These are phyloP conservation scores for Chytridium lagenaria DNA, from an alignment of 371 early-diverging fungal genomes.

Conservation along the genomic window DNA sequence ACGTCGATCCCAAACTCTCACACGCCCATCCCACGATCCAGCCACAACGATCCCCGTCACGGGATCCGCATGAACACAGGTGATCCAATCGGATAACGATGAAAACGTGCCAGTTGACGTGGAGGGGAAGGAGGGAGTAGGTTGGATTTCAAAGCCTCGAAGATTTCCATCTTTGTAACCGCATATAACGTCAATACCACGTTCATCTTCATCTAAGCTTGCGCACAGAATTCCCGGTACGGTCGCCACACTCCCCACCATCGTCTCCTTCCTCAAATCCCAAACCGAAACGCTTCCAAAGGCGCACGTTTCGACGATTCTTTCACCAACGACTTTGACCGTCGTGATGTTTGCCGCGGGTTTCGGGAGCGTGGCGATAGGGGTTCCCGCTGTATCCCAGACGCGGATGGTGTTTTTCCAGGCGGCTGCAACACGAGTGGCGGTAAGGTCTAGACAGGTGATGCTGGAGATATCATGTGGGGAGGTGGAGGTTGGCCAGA, in stretches of 20 bases:
- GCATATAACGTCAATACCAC: constrained; percentile 20
- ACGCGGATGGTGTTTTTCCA: constrained; percentile 13
- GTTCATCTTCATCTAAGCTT: constrained; percentile 14
- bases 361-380: neutral
- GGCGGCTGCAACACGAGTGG: constrained; percentile 5
- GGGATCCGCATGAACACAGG: constrained; percentile 22
- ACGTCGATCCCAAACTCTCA: constrained; percentile 35
- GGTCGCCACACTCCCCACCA: constrained; percentile 22
- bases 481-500: neutral
- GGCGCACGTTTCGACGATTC: constrained; percentile 25
- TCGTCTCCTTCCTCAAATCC: too few species aligned
- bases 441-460: neutral
- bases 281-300: constrained; percentile 29
- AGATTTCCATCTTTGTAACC: constrained; percentile 40
- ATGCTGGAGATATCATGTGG: neutral
- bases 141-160: constrained; percentile 17
- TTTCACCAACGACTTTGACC: constrained; percentile 1
- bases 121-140: neutral
- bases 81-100: constrained; percentile 35
- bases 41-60: constrained; percentile 24
- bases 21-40: constrained; percentile 36
- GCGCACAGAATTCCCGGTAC: constrained; percentile 26
- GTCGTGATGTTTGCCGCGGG: constrained; percentile 2
- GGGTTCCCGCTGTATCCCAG: constrained; percentile 12
- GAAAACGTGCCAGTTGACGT: constrained; percentile 19